Evolutionary conservation across 768 basidiomycete genomes (phyloP).

Genomic region (Leucocoprinus leucothites): DNA sequence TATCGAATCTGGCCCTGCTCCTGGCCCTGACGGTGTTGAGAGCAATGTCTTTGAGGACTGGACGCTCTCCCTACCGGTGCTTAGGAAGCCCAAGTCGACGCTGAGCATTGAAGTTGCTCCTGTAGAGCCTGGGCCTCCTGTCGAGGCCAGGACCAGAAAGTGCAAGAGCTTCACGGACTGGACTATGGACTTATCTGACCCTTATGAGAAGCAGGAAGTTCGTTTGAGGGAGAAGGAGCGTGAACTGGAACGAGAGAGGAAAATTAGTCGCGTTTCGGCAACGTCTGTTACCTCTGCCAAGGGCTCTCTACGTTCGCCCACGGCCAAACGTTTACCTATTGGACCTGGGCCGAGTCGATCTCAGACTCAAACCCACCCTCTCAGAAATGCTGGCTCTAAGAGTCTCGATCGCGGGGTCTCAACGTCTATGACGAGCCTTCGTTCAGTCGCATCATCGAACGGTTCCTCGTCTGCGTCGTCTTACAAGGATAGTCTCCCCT

Average conservation of each 20-base stretch:
- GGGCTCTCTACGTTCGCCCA: neutral
- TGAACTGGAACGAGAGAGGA: slow-evolving; percentile 2
- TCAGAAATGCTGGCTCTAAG: neutral
- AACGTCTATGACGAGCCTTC: slow-evolving; percentile 2
- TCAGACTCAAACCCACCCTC: neutral
- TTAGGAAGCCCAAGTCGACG: slow-evolving; percentile 4
- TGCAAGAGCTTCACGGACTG: slow-evolving; percentile 10
- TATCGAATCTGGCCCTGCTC: slow-evolving; percentile 11
- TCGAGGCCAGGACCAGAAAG: neutral
- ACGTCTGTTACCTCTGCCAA: neutral
- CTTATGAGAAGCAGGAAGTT: neutral
- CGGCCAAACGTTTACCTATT: slow-evolving; percentile 1
- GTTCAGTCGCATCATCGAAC: neutral
- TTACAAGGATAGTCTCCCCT: neutral
- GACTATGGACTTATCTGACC: slow-evolving; percentile 4
- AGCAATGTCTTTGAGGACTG: slow-evolving; percentile 2
- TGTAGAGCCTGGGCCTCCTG: neutral
- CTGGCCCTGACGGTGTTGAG: neutral
- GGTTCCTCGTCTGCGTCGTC: neutral
- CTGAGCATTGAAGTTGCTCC: neutral
- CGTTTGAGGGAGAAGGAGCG: slow-evolving; percentile 2
- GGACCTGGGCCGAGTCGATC: slow-evolving; percentile 1
- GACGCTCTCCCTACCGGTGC: slow-evolving; percentile 7
- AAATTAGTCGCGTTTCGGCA: neutral
- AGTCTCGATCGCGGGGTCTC: neutral